Evolutionary conservation across 306 rosid species (phyloP), one percentile per base, ranked within the genome.

Genomic region (Castanea mollissima): DNA sequence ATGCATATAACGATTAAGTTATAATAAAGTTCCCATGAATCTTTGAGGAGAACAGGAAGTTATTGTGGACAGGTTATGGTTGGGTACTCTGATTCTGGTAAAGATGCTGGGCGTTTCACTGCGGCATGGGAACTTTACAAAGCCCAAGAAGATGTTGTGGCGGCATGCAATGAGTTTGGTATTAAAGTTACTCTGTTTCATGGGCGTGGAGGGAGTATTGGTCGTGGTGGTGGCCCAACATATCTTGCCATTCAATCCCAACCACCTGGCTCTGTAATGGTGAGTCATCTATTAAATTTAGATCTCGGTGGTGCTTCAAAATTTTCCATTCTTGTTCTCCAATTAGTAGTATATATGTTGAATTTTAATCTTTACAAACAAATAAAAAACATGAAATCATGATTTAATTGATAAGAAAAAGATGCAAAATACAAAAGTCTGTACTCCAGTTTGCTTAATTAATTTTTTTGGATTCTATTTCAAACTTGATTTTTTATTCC

Each of bases 211-310:
- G 97, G 98, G 35, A 94, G 98, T 80, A 86, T 94, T 54, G 98
- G 97, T 65, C 98, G 98, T 70, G 98, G 98, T 76, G 98, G 98
- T 71, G 98, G 98, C 74, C 98, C 98, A 10, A 94, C 97, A 11
- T 89, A 94, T 87, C 81, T 94, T 73, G 98, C 98, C 86, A 94
- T 94, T 86, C 98, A 94, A 85, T 94, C 98, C 73, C 98, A 94
- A 57, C 98, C 97, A 19, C 98, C 98, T 49, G 98, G 98, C 57
- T 94, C 97, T 69, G 97, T 91, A 73, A 94, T 91, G 98, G 98
- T 94, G 84, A 78, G 92, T 74, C 69, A 67, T 74, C n/a, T 79
- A 23, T 67, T 67, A 19, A 35, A 67, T 79, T 69, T 32, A 71
- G 59, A 78, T 55, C 69, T 7, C 38, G 59, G 16, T 44, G 75